These are phyloP conservation scores for Pterula multifida DNA, from an alignment of 1,284 basidiomycete genomes.

Conservation along the genomic window DNA sequence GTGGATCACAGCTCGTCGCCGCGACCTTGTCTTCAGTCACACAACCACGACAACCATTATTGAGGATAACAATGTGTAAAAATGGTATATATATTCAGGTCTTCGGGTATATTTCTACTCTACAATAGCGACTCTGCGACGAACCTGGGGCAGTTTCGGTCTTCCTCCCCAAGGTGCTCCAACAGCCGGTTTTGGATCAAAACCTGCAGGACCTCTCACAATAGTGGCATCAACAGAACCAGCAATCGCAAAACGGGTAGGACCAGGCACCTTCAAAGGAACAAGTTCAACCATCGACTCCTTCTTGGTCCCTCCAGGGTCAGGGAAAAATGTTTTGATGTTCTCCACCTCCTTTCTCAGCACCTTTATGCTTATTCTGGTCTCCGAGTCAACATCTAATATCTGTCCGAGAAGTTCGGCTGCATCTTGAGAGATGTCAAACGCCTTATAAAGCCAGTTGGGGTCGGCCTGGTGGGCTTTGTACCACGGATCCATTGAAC, in stretches of 20 bases:
- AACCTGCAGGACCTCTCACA: too few relatives aligned
- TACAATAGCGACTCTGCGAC: background rate
- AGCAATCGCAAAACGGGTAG: background rate
- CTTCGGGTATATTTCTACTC: background rate
- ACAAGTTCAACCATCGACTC: background rate
- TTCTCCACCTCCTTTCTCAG: background rate
- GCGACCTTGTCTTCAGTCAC: background rate
- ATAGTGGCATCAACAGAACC: background rate
- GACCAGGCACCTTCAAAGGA: background rate
- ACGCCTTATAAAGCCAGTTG: background rate
- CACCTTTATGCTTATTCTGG: background rate
- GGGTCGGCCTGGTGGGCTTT: background rate
- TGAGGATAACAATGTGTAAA: background rate
- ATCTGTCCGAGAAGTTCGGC: background rate
- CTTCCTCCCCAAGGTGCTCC: background rate
- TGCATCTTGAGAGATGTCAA: background rate
- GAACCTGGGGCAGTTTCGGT: background rate
- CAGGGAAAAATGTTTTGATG: background rate
- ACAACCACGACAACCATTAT: background rate
- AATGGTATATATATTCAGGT: background rate
- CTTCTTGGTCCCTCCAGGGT: background rate
- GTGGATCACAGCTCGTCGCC: background rate
- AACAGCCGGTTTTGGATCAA: background rate
- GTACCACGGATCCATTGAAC: background rate
- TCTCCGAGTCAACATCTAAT: background rate